Evolutionary conservation across 2,329 filamentous ascomycete species (phyloP), one percentile per base, ranked within the genome.

Genomic region (Penicillium sp.): DNA sequence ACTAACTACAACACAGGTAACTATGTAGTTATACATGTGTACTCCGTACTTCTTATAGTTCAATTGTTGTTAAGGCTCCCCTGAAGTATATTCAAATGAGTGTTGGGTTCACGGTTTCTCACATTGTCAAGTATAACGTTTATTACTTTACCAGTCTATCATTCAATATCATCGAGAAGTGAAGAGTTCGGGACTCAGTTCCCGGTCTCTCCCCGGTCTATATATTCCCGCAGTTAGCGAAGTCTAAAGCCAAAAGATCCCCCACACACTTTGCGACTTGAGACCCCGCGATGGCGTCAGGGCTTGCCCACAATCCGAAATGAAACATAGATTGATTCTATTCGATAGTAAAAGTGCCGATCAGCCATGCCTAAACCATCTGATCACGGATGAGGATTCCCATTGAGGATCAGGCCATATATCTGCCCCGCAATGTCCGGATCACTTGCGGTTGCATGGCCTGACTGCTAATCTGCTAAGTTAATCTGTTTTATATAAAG

Each of bases 271-370:
- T 40, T 41, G 33, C 31, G 19, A 42, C 41, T 46, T 47, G n/a
- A 38, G 34, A 53, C 54, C 53, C 56, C 54, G 48, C 56, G 44
- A 60, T 60, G 57, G 57, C 56, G 54, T 58, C 49, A 58, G 57
- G n/a, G 19, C 31, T 35, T 28, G 49, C 50, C 49, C 45, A 55
- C 38, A 47, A 21, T 28, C 49, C 51, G 49, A 49, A 40, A 17
- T 19, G 43, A 38, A 19, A 29, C 17, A 21, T 10, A 13, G 2
- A 31, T 26, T n/a, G 5, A 17, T 39, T 9, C 13, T 26, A 45
- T 45, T 45, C 22, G 33, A 35, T 10, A 21, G 26, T 15, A 39
- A 32, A 13, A 4, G 10, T 22, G 35, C 12, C 21, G 29, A 33
- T 47, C 34, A 28, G 21, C 15, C n/a, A n/a, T 33, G 33, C 26